Base-by-base conservation (phyloP, 371 early-diverging fungal genomes). In the Syncephalis fuscata region DNA sequence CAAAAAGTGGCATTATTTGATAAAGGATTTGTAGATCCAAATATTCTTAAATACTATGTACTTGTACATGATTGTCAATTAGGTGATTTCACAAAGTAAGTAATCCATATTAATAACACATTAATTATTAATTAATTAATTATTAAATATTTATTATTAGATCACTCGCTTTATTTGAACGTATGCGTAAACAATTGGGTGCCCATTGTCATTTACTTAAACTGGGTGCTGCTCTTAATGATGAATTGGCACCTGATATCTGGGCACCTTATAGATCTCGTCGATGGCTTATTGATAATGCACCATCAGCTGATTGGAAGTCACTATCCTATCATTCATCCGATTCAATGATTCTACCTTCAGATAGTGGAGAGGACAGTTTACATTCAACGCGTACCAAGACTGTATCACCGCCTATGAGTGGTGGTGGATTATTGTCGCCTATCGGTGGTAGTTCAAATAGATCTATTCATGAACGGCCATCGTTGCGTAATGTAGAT, bases 41-140 rank as follows among this genome's bases (percentile, higher is more conserved):
- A 68, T 39, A 54, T 82, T 23, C 52, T 85, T 36, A 63, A 80
- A 42, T 83, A 77, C 54, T 80, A 81, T 54, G 64, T 88, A 23
- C 56, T 89, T 4, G 60, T 88, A 17, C 86, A 88, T 57, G 83
- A 88, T 55, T 71, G 67, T 36, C 62, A 74, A 8, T 53, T 48
- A 24, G 68, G 68, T 8, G 65, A 66, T 16, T n/a, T 69, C 15
- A 72, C 72, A 42, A 68, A 68, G 78, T 80, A 69, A 57, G 63
- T 16, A 24, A 26, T 16, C 17, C 58, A 11, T 38, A 36, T n/a
- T 39, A 21, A 17, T 36, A 45, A 46, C 26, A 42, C 22, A 16
- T 48, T 3, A 21, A 21, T 48, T 0, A 48, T 41, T 36, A 24
- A 24, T 43, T 41, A 16, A 41, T 39, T 45, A 39, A 27, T 23